Evolutionary conservation across 2,329 filamentous ascomycete species (phyloP).

Genomic region (Thielaviopsis musarum): DNA sequence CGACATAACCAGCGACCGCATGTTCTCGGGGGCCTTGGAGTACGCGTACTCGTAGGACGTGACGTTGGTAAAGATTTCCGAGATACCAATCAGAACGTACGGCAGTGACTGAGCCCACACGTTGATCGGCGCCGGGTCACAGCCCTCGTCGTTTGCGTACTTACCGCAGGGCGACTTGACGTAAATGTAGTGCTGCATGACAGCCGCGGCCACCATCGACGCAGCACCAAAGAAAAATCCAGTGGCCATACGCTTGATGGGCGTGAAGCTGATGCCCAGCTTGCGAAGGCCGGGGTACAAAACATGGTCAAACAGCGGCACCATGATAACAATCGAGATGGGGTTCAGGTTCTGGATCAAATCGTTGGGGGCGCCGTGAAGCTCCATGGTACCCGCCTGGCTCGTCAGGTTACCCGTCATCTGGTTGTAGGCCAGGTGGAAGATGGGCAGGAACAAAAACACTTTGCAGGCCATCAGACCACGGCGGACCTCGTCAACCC

Average conservation of each 20-base stretch:
- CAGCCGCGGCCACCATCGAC: conserved; percentile 41
- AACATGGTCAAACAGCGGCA: conserved; percentile 51
- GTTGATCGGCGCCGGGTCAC: conserved; percentile 43
- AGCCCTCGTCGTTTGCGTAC: conserved; percentile 31
- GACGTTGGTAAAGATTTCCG: conserved; percentile 38
- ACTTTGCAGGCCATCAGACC: conserved; percentile 54
- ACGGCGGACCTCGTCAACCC: conserved; percentile 63
- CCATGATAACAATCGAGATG: conserved; percentile 58
- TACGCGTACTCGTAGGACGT: conserved; percentile 59
- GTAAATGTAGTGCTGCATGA: conserved; percentile 49
- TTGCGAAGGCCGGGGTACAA: conserved; percentile 54
- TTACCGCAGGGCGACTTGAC: conserved; percentile 41
- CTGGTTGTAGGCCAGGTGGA: conserved; percentile 42
- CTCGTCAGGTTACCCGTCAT: conserved; percentile 43
- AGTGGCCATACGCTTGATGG: conserved; percentile 56
- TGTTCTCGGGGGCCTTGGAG: conserved; percentile 62
- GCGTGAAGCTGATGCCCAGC: conserved; percentile 48
- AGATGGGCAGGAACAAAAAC: conserved; percentile 51
- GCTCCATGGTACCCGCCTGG: conserved; percentile 49
- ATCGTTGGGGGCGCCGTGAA: conserved; percentile 61
- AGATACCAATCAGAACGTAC: conserved; percentile 33
- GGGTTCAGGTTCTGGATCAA: conserved; percentile 62
- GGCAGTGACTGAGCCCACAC: conserved; percentile 42
- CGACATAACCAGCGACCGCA: conserved; percentile 59
- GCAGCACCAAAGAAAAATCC: conserved; percentile 51